Conservation (phyloP, 805 yeast species). For the Lipomyces yamanashiensis region DNA sequence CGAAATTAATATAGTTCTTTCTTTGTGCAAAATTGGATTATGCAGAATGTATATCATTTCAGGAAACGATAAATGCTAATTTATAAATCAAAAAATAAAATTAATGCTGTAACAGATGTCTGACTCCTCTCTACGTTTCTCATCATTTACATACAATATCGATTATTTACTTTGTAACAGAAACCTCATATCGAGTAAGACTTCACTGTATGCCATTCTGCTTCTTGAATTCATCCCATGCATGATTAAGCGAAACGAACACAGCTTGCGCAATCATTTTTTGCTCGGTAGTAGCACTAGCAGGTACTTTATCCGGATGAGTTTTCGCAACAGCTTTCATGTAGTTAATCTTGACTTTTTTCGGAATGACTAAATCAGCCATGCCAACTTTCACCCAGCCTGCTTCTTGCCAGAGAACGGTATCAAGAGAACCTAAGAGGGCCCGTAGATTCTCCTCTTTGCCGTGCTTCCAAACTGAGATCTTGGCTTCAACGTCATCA, state of each 20-base stretch:
- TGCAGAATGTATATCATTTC: no score
- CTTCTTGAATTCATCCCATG: slow-evolving; percentile 84
- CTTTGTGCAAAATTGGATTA: no score
- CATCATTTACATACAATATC: background rate
- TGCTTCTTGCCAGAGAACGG: slow-evolving; percentile 67
- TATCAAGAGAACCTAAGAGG: slow-evolving; percentile 69
- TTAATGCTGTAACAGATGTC: background rate
- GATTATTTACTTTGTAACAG: background rate
- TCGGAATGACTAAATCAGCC: slow-evolving; percentile 82
- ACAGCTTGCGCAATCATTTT: slow-evolving; percentile 87
- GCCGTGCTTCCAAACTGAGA: slow-evolving; percentile 70
- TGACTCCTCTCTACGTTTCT: no score
- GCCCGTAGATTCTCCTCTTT: slow-evolving; percentile 83
- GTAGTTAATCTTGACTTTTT: slow-evolving; percentile 83
- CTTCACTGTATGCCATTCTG: slow-evolving; percentile 53
- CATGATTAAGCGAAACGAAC: slow-evolving; percentile 78
- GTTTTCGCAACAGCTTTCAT: slow-evolving; percentile 79
- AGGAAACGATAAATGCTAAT: background rate
- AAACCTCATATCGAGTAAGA: background rate
- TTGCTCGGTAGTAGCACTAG: slow-evolving; percentile 64
- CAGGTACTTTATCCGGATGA: slow-evolving; percentile 81
- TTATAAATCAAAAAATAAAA: background rate
- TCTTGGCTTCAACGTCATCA: slow-evolving; percentile 61
- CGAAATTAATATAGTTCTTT: no score
- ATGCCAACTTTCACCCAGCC: slow-evolving; percentile 70